Conservation (phyloP, 2,329 filamentous ascomycete genomes). For the Hypoxylon rubiginosum region DNA sequence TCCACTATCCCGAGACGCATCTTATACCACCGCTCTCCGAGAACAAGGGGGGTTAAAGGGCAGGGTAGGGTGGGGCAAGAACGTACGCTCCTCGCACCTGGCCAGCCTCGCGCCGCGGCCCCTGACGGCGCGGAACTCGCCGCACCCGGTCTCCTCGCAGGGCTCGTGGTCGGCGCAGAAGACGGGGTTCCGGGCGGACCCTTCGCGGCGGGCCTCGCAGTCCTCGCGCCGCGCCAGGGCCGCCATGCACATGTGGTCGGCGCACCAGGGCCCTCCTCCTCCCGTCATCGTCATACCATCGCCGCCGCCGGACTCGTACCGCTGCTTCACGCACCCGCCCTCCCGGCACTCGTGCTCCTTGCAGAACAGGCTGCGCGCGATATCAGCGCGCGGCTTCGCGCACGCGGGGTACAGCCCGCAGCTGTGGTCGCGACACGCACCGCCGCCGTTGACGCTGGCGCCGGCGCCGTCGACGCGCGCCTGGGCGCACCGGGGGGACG, state of each 20-base stretch:
- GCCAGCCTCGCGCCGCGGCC: conserved; percentile 16
- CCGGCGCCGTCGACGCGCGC: conserved; percentile 29
- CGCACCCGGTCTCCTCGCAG: conserved; percentile 33
- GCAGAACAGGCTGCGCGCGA: conserved; percentile 44
- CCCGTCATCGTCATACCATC: not conserved
- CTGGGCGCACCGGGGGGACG: conserved; percentile 28
- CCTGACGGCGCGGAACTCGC: conserved; percentile 22
- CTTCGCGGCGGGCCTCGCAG: conserved; percentile 40
- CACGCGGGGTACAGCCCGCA: conserved; percentile 36
- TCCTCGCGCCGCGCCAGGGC: conserved; percentile 26
- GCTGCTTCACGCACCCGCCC: conserved; percentile 23
- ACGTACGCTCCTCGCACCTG: conserved; percentile 45
- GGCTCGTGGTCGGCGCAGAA: conserved; percentile 42
- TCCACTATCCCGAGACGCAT: too few species aligned
- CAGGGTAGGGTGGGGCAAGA: too few species aligned
- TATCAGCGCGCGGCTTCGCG: conserved; percentile 33
- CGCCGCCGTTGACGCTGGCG: conserved; percentile 21
- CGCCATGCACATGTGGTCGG: conserved; percentile 42
- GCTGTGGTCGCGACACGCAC: conserved; percentile 39
- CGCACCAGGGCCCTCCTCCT: conserved; percentile 26
- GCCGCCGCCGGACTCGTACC: conserved; percentile 14
- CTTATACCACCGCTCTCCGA: too few species aligned
- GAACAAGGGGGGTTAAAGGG: not conserved
- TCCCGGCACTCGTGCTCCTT: conserved; percentile 44
- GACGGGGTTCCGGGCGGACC: conserved; percentile 24